Conservation (phyloP, 2,329 filamentous ascomycete genomes). For the Chaetomium olivaceum region DNA sequence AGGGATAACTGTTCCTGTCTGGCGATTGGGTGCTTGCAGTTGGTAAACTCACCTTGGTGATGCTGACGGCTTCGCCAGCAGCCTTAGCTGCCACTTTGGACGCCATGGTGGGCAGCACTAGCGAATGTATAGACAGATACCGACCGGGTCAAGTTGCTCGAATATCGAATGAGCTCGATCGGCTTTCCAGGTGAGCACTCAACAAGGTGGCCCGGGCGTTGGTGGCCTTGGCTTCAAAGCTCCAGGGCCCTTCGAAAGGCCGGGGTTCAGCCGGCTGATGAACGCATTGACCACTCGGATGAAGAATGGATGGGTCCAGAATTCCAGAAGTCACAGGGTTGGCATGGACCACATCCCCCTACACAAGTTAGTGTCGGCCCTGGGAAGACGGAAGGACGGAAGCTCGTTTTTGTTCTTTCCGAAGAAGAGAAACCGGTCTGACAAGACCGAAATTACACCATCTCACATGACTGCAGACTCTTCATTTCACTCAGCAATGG, state of each 20-base stretch:
- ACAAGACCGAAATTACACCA: slow-evolving; percentile 27
- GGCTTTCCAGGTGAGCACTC: not conserved
- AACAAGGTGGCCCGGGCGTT: not conserved
- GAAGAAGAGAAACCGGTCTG: slow-evolving; percentile 9
- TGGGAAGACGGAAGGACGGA: slow-evolving; percentile 6
- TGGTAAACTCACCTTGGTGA: slow-evolving; percentile 56
- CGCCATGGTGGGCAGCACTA: slow-evolving; percentile 53
- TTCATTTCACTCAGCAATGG: not conserved
- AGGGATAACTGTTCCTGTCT: slow-evolving; percentile 10
- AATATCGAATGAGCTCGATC: no score
- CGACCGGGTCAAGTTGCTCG: slow-evolving; percentile 22
- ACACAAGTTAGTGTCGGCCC: no score
- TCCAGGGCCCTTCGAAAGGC: not conserved
- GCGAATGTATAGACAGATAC: slow-evolving; percentile 18
- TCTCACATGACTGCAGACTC: slow-evolving; percentile 25
- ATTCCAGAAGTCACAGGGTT: slow-evolving; percentile 11
- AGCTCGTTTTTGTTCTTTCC: slow-evolving; percentile 2
- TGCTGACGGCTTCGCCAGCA: slow-evolving; percentile 54
- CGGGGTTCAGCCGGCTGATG: slow-evolving; percentile 23
- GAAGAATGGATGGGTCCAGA: not conserved
- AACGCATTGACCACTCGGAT: slow-evolving; percentile 14
- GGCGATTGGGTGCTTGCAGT: slow-evolving; percentile 24
- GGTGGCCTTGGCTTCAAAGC: slow-evolving; percentile 9
- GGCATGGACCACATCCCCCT: slow-evolving; percentile 25
- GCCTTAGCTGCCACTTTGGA: slow-evolving; percentile 61